phyloP scores from a whole-genome alignment of 768 basidiomycete species.

The Boletales sp. region DNA sequence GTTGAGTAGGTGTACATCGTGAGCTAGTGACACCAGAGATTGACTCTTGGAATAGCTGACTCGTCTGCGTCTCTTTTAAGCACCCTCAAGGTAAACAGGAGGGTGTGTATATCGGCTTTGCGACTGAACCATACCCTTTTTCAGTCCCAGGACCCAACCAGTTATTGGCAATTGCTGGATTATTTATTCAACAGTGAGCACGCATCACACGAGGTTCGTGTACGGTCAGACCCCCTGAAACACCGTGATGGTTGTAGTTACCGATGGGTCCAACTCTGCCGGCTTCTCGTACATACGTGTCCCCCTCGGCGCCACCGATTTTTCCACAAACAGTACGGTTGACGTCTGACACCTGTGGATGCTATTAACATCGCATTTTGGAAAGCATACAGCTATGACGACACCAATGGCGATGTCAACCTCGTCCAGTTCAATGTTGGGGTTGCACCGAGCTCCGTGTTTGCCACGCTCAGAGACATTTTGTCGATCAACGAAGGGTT shows the following conservation, averaged over 20 bases:
- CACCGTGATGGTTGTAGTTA: slow-evolving; percentile 30
- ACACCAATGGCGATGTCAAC: slow-evolving; percentile 56
- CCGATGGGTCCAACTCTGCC: slow-evolving; percentile 58
- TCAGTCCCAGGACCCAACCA: slow-evolving; percentile 48
- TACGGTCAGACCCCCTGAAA: not conserved
- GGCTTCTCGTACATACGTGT: slow-evolving; percentile 69
- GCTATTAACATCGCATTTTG: not conserved
- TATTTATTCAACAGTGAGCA: slow-evolving; percentile 49
- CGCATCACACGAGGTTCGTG: not conserved
- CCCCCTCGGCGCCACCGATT: slow-evolving; percentile 71
- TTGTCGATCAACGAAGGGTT: slow-evolving; percentile 49
- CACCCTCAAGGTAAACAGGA: slow-evolving; percentile 55
- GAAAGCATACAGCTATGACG: slow-evolving; percentile 63
- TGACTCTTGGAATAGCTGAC: slow-evolving; percentile 47
- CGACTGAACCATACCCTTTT: slow-evolving; percentile 1
- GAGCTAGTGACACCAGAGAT: not conserved
- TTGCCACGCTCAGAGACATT: slow-evolving; percentile 63
- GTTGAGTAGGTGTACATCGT: slow-evolving; percentile 44
- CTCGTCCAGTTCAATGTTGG: slow-evolving; percentile 56
- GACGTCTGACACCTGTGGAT: not conserved
- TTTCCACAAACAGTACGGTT: slow-evolving; percentile 52
- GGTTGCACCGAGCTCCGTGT: slow-evolving; percentile 57
- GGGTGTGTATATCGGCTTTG: not conserved
- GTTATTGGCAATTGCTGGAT: slow-evolving; percentile 56
- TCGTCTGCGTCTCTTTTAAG: slow-evolving; percentile 60